These are phyloP conservation scores for Lycium barbarum DNA, from an alignment of 257 asterid species.

Conservation along the genomic window DNA sequence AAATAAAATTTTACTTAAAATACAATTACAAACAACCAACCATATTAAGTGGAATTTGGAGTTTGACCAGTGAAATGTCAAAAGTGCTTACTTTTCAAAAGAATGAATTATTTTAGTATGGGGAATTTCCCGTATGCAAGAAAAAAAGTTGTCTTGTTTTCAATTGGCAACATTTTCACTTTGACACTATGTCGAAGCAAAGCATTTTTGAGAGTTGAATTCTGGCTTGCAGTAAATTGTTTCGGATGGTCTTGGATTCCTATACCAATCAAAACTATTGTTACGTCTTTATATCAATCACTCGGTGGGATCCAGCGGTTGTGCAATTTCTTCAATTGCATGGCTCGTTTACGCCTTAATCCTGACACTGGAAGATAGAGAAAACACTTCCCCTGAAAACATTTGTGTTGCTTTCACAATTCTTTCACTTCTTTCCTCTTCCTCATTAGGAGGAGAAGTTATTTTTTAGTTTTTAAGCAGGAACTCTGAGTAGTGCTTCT, in stretches of 20 bases:
- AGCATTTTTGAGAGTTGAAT: constrained; percentile 55
- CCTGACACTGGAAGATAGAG: constrained; percentile 53
- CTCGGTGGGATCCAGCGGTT: constrained; percentile 82
- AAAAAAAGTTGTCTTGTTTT: constrained; percentile 51
- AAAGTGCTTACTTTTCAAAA: too few species aligned
- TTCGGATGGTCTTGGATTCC: constrained; percentile 70
- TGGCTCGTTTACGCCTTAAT: constrained; percentile 68
- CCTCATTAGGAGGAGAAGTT: constrained; percentile 38
- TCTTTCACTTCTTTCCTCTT: constrained; percentile 56
- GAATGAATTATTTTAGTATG: constrained; percentile 8
- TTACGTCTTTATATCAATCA: constrained; percentile 61
- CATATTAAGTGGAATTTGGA: too few species aligned
- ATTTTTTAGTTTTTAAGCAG: too few species aligned
- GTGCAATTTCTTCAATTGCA: constrained; percentile 72
- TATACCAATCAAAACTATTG: constrained; percentile 50
- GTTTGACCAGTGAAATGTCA: too few species aligned
- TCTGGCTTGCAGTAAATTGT: constrained; percentile 66
- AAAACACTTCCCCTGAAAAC: constrained; percentile 54
- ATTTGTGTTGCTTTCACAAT: constrained; percentile 56
- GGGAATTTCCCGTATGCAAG: constrained; percentile 59
- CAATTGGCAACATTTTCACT: constrained; percentile 64
- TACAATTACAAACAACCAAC: too few species aligned
- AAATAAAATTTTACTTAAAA: too few species aligned
- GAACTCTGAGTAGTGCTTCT: too few species aligned
- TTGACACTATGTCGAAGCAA: constrained; percentile 71